Percentiles rank a stretch among this genome's conserved stretches.
These are phyloP conservation scores for Mallotus nudiflorus DNA, from an alignment of 345 rosid species.

Conservation along the genomic window DNA sequence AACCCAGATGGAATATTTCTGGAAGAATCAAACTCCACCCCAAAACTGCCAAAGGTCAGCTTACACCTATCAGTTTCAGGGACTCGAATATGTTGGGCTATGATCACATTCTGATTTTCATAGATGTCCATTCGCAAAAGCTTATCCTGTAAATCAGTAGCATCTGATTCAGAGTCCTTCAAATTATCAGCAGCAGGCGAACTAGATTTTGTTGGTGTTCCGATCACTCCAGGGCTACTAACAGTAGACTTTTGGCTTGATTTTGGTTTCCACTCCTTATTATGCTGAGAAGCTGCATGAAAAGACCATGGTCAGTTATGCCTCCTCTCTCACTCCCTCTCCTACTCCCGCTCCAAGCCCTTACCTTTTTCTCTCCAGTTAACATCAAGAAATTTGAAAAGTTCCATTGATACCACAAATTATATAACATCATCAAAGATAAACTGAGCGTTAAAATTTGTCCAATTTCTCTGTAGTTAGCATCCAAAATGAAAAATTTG, in stretches of 20 bases:
- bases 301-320: constrained; percentile 5
- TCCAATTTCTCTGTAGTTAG: not conserved
- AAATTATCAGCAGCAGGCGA: constrained; percentile 42
- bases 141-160: constrained; percentile 53
- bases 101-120: constrained; percentile 74
- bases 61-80: constrained; percentile 70
- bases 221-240: constrained; percentile 59
- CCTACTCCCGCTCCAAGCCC: no score
- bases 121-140: constrained; percentile 40
- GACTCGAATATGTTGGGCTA: constrained; percentile 81
- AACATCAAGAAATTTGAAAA: not conserved
- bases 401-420: no score
- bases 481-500: not conserved
- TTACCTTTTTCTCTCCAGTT: not conserved
- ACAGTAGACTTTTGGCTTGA: constrained; percentile 53
- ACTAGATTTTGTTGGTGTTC: constrained; percentile 55
- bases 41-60: constrained; percentile 89
- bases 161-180: constrained; percentile 49
- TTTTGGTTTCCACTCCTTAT: constrained; percentile 91
- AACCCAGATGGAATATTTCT: constrained; percentile 37
- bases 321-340: not conserved
- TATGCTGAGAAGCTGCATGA: constrained; percentile 58
- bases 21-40: constrained; percentile 54
- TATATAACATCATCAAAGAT: not conserved
- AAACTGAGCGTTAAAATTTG: not conserved